Conservation (phyloP, 1,284 basidiomycete species). For the Neonothopanus nambi region DNA sequence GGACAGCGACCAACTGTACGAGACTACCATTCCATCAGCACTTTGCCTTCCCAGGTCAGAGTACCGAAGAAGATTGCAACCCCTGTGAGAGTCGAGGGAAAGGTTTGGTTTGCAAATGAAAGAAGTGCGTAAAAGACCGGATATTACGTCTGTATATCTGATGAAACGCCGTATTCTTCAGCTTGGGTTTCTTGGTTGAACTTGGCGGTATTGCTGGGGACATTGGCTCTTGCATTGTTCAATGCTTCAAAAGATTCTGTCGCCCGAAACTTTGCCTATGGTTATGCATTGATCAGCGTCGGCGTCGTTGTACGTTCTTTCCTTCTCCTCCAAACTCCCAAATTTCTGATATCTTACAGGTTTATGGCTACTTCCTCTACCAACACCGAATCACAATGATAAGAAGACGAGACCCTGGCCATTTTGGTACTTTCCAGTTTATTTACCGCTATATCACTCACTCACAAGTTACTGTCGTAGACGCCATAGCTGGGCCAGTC, state of each 20-base stretch:
- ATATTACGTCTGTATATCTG: background rate
- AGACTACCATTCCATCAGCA: conserved; percentile 72
- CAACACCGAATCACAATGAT: conserved; percentile 92
- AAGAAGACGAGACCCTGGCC: conserved; percentile 85
- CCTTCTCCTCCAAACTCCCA: background rate
- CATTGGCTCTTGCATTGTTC: conserved; percentile 86
- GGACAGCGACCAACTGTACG: conserved; percentile 60
- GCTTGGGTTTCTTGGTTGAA: conserved; percentile 94
- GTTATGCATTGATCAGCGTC: conserved; percentile 81
- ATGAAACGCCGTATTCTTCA: conserved; percentile 26
- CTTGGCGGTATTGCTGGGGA: conserved; percentile 82
- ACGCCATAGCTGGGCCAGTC: conserved; percentile 79
- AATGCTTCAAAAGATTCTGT: conserved; percentile 80
- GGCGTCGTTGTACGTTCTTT: conserved; percentile 54
- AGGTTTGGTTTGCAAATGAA: conserved; percentile 99
- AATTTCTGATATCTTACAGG: conserved; percentile 36
- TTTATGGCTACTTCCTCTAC: conserved; percentile 88
- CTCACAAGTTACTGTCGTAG: conserved; percentile 39
- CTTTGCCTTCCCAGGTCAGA: conserved; percentile 57
- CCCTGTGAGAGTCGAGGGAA: conserved; percentile 91
- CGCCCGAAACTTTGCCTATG: conserved; percentile 79
- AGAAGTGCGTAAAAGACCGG: conserved; percentile 61
- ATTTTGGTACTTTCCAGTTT: conserved; percentile 70
- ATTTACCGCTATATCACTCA: background rate
- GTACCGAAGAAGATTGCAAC: conserved; percentile 88